A percentile compares a stretch with the other conserved stretches of the same genome.
Evolutionary conservation across 306 rosid species (phyloP).

Genomic region (Sphenostylis stenocarpa): DNA sequence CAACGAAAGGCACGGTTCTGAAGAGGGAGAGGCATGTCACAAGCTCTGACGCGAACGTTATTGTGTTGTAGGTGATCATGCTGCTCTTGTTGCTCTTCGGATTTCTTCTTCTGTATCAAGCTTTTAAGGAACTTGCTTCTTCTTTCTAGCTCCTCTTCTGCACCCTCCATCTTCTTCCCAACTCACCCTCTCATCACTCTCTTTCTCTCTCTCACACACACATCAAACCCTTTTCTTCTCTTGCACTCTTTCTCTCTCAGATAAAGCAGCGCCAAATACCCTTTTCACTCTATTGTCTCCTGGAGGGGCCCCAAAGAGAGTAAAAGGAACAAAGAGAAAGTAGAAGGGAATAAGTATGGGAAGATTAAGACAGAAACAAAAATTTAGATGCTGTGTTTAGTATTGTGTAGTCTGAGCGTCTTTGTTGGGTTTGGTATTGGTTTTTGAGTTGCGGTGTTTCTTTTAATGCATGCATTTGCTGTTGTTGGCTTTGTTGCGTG

Average conservation of each 20-base stretch:
- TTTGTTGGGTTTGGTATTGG: conserved; percentile 34
- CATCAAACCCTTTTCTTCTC: neutral
- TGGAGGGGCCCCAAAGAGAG: conserved; percentile 33
- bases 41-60: conserved; percentile 65
- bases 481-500: conserved; percentile 1
- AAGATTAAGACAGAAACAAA: conserved; percentile 10
- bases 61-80: conserved; percentile 36
- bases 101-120: conserved; percentile 82
- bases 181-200: conserved; percentile 33
- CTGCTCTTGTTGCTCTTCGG: conserved; percentile 62
- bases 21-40: conserved; percentile 73
- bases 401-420: neutral
- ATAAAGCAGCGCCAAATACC: conserved; percentile 37
- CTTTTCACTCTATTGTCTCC: conserved; percentile 37
- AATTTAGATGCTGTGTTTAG: neutral
- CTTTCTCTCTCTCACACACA: neutral
- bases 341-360: neutral
- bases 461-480: conserved; percentile 32
- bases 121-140: conserved; percentile 75
- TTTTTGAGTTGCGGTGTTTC: conserved; percentile 18
- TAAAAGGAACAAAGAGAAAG: neutral
- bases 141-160: conserved; percentile 87
- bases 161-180: conserved; percentile 56
- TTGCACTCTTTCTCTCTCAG: neutral
- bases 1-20: conserved; percentile 79